Conservation (phyloP, 2,329 filamentous ascomycete species). For the Fusarium sp. region DNA sequence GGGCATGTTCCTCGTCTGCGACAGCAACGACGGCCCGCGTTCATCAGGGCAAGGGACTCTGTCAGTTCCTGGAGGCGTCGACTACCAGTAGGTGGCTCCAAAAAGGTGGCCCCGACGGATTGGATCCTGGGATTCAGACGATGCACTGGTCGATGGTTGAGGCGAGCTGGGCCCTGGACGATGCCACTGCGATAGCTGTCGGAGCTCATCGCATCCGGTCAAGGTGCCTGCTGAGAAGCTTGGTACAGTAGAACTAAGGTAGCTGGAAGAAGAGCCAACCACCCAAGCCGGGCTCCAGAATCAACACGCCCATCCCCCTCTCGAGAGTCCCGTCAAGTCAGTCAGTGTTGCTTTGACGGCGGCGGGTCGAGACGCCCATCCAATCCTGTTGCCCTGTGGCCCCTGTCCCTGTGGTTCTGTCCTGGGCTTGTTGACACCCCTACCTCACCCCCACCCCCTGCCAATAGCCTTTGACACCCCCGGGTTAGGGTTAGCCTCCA, state of each 20-base stretch:
- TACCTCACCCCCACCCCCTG: constrained; percentile 1
- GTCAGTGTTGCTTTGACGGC: constrained; percentile 34
- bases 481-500: constrained; percentile 9
- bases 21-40: constrained; percentile 1
- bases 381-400: constrained; percentile 23
- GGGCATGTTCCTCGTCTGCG: constrained; percentile 12
- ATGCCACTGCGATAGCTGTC: constrained; percentile 2
- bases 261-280: constrained; percentile 18
- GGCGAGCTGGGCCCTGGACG: constrained; percentile 11
- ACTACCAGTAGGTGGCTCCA: background rate
- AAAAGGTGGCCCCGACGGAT: constrained; percentile 5
- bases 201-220: constrained; percentile 39
- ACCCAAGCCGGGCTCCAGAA: constrained; percentile 12
- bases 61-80: background rate
- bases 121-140: constrained; percentile 7
- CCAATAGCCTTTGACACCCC: constrained; percentile 2
- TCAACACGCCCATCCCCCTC: constrained; percentile 13
- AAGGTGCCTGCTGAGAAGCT: constrained; percentile 11
- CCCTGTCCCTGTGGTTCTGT: background rate
- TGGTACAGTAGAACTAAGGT: background rate
- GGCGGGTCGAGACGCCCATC: constrained; percentile 23
- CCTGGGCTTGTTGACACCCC: background rate
- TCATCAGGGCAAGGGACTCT: constrained; percentile 1
- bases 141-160: background rate
- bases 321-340: constrained; percentile 22